Percentiles rank a stretch among this genome's conserved stretches.
Conservation (phyloP, 106 monocot species). For the Dendrobium officinale region DNA sequence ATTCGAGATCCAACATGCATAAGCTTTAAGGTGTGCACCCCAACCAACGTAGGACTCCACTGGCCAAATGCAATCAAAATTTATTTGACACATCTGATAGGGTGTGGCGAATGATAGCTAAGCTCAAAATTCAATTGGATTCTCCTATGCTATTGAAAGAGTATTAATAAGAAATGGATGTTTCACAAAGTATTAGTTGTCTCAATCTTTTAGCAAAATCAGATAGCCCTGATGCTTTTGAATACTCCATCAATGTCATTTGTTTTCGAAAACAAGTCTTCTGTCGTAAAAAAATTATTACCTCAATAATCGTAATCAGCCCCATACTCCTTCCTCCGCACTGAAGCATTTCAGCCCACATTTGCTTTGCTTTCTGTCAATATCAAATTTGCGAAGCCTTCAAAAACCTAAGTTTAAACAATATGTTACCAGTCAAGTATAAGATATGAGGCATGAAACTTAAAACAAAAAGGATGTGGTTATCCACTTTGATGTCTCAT, state of each 20-base stretch:
- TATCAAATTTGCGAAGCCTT: conserved; percentile 61
- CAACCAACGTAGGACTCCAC: background rate
- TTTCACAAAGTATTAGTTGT: no score
- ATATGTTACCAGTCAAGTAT: background rate
- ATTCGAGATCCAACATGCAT: no score
- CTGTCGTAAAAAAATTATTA: conserved; percentile 8
- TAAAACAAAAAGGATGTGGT: background rate
- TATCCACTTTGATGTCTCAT: background rate
- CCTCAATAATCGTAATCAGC: conserved; percentile 50
- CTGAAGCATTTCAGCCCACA: conserved; percentile 69
- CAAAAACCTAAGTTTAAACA: conserved; percentile 35
- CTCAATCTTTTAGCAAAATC: background rate
- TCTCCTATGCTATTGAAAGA: background rate
- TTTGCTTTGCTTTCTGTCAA: conserved; percentile 61
- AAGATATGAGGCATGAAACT: background rate
- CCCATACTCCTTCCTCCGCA: conserved; percentile 56
- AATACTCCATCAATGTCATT: background rate
- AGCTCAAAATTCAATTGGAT: background rate
- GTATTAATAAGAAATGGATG: background rate
- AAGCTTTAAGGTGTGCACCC: background rate
- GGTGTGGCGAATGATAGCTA: no score
- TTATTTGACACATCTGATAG: background rate
- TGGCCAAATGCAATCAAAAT: background rate
- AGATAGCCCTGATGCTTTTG: background rate
- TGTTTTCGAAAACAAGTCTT: background rate